Percentiles rank a stretch among this genome's conserved stretches.
Evolutionary conservation across 163 green algal genomes (phyloP).

Genomic region (Prototheca wickerhamii): DNA sequence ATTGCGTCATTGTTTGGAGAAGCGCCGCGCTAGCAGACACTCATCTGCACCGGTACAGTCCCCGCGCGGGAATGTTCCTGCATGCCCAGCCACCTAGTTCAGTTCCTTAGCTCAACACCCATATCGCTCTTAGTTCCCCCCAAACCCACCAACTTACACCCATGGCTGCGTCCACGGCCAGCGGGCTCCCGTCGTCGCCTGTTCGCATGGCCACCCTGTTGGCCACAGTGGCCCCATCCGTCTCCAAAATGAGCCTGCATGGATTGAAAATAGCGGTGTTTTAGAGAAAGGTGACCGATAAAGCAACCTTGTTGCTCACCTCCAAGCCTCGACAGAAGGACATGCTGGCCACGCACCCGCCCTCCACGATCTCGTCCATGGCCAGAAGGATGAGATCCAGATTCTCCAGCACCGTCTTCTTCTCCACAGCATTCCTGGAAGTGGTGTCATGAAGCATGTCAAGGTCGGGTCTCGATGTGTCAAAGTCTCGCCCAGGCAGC

Average conservation of each 20-base stretch:
- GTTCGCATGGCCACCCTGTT: conserved; percentile 72
- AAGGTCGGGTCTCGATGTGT: background rate
- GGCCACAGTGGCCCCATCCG: conserved; percentile 68
- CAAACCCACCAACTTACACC: background rate
- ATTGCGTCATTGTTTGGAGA: background rate
- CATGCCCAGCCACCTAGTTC: too few relatives aligned
- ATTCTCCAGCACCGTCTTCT: conserved; percentile 98
- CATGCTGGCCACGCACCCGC: conserved; percentile 51
- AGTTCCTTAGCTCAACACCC: too few relatives aligned
- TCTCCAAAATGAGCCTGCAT: conserved; percentile 89
- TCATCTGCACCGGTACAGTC: too few relatives aligned
- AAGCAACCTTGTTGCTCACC: background rate
- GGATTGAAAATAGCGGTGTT: background rate
- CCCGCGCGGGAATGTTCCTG: too few relatives aligned
- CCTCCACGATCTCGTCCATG: conserved; percentile 95
- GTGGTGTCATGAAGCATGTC: conserved; percentile 3
- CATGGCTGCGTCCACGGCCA: conserved; percentile 51
- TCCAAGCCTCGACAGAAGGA: background rate
- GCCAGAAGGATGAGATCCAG: conserved; percentile 92
- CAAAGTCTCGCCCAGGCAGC: too few relatives aligned
- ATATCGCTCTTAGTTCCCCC: background rate
- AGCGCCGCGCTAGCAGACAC: too few relatives aligned
- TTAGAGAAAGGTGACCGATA: background rate
- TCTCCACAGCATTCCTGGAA: conserved; percentile 84
- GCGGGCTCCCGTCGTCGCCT: conserved; percentile 52